Percentiles rank a stretch among this genome's conserved stretches.
Conservation (phyloP, 2,329 filamentous ascomycete genomes). For the Apiospora arundinis region DNA sequence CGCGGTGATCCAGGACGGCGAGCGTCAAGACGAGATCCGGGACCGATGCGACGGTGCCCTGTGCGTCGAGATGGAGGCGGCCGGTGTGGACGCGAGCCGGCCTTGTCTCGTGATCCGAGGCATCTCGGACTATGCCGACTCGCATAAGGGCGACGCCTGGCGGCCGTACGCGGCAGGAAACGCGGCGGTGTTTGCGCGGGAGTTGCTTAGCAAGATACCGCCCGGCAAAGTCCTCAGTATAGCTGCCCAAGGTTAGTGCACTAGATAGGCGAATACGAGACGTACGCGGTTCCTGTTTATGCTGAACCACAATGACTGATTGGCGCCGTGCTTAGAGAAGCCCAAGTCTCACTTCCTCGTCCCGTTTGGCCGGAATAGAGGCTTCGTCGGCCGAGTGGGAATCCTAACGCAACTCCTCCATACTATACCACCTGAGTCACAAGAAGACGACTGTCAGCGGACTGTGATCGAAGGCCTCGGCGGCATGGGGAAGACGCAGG, state of each 20-base stretch:
- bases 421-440: neutral
- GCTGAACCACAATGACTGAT: neutral
- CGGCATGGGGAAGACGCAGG: neutral
- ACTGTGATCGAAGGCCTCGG: slow-evolving; percentile 4
- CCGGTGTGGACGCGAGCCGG: slow-evolving; percentile 39
- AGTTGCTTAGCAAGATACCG: neutral
- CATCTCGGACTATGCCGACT: slow-evolving; percentile 41
- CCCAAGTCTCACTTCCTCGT: neutral
- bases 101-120: slow-evolving; percentile 40
- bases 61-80: slow-evolving; percentile 43
- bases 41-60: neutral
- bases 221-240: too few relatives aligned
- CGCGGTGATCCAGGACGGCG: slow-evolving; percentile 3
- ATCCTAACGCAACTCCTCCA: neutral
- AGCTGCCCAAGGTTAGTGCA: too few relatives aligned
- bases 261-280: neutral
- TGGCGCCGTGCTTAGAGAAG: neutral
- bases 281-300: neutral
- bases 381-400: neutral
- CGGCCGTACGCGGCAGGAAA: slow-evolving; percentile 34
- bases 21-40: slow-evolving; percentile 12
- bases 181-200: slow-evolving; percentile 29
- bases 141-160: slow-evolving; percentile 35
- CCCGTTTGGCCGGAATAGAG: neutral
- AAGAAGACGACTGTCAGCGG: neutral